Conservation (phyloP, 129 eudicot genomes). For the Flaveria linearis region DNA sequence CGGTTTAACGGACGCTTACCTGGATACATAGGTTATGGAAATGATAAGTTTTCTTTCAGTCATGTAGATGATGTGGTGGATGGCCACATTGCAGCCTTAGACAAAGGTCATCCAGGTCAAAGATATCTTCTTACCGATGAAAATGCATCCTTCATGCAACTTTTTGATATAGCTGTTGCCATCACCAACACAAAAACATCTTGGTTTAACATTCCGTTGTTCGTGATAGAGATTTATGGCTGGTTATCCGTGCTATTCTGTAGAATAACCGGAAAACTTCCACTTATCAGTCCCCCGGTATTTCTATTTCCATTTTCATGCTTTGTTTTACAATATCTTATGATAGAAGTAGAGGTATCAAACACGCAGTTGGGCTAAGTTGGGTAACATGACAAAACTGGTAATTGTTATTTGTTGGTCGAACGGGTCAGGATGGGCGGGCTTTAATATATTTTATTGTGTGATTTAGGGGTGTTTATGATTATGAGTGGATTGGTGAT, state of each 20-base stretch:
- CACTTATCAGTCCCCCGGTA: slow-evolving; percentile 94
- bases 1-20: slow-evolving; percentile 83
- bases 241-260: slow-evolving; percentile 69
- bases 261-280: slow-evolving; percentile 75
- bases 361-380: background rate
- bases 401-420: background rate
- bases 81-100: slow-evolving; percentile 78
- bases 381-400: background rate
- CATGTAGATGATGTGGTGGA: slow-evolving; percentile 92
- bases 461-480: no score
- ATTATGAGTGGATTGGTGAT: no score
- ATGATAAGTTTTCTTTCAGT: slow-evolving; percentile 67
- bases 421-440: background rate
- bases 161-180: slow-evolving; percentile 70
- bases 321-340: background rate
- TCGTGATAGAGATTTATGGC: slow-evolving; percentile 63
- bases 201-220: slow-evolving; percentile 58
- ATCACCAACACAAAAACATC: slow-evolving; percentile 69
- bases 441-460: background rate
- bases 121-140: slow-evolving; percentile 95
- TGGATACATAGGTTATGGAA: slow-evolving; percentile 74
- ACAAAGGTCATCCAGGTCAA: slow-evolving; percentile 72
- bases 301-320: background rate
- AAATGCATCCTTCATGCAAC: slow-evolving; percentile 79
- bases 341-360: background rate